A percentile compares a stretch with the other conserved stretches of the same genome.
These are phyloP conservation scores for Aureobasidium leucospermi DNA, from an alignment of 2,329 filamentous ascomycete genomes.

Conservation along the genomic window DNA sequence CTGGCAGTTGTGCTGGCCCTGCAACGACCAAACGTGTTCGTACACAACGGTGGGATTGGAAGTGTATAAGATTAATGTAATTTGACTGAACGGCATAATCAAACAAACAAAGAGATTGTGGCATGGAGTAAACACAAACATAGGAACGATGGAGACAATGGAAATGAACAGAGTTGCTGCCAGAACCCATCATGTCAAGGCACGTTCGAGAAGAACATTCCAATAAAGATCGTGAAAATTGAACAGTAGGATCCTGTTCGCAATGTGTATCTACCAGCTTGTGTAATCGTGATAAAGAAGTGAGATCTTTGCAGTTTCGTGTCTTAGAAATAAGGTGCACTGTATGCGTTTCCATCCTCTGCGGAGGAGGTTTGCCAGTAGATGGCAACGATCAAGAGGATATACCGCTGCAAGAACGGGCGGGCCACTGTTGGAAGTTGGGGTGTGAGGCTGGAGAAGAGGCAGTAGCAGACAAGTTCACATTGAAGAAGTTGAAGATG, in stretches of 20 bases:
- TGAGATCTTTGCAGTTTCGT: slow-evolving; percentile 1
- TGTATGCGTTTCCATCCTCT: slow-evolving; percentile 3
- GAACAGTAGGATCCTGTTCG: background rate
- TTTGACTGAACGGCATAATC: background rate
- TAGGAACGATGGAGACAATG: background rate
- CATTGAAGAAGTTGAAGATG: background rate
- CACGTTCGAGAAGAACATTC: no score
- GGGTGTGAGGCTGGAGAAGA: background rate
- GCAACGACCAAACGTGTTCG: slow-evolving; percentile 10
- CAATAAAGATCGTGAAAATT: no score
- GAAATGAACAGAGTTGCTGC: background rate
- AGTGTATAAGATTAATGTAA: slow-evolving; percentile 11
- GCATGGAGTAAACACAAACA: background rate
- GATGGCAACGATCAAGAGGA: slow-evolving; percentile 1
- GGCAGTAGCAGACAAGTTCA: background rate
- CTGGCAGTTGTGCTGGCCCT: slow-evolving; percentile 2
- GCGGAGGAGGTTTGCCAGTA: background rate
- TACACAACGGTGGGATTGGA: slow-evolving; percentile 4
- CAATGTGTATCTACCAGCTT: background rate
- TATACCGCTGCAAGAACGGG: slow-evolving; percentile 11
- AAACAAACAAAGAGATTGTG: background rate
- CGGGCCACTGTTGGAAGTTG: background rate
- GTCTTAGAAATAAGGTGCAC: slow-evolving; percentile 9
- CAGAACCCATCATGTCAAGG: no score
- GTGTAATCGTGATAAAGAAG: background rate